Evolutionary conservation across 768 basidiomycete genomes (phyloP).

Genomic region (Tricholoma bakamatsutake): DNA sequence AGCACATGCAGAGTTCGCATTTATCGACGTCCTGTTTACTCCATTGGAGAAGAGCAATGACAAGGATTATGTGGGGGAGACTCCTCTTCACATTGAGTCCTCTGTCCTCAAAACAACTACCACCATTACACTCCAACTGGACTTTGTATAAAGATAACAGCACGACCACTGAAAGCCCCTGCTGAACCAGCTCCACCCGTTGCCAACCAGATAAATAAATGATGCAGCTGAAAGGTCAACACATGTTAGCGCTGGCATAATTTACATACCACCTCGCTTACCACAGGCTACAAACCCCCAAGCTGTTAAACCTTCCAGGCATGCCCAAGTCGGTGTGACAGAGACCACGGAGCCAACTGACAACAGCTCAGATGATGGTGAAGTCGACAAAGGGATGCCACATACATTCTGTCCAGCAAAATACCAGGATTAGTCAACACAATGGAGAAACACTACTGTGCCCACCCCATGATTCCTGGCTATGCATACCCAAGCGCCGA

Average conservation of each 20-base stretch:
- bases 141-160: too few species aligned
- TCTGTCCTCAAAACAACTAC: too few species aligned
- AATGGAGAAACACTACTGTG: slow-evolving; percentile 19
- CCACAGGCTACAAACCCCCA: too few species aligned
- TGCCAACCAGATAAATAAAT: not conserved
- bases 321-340: not conserved
- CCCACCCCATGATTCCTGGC: slow-evolving; percentile 15
- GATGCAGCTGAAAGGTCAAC: not conserved
- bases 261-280: not conserved
- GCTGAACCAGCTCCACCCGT: slow-evolving; percentile 2
- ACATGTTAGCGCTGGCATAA: not conserved
- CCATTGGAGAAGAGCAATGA: not conserved
- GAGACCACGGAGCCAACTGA: not conserved
- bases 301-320: not conserved
- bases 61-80: not conserved
- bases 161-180: too few species aligned
- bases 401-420: not conserved
- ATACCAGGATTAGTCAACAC: slow-evolving; percentile 11
- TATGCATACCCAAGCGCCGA: slow-evolving; percentile 11
- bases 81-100: too few species aligned
- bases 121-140: too few species aligned
- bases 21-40: not conserved
- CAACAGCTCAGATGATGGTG: not conserved
- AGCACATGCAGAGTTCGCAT: slow-evolving; percentile 9
- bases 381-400: not conserved